These are phyloP conservation scores for Juncus effusus DNA, from an alignment of 176 grass and related monocot species.

Conservation along the genomic window DNA sequence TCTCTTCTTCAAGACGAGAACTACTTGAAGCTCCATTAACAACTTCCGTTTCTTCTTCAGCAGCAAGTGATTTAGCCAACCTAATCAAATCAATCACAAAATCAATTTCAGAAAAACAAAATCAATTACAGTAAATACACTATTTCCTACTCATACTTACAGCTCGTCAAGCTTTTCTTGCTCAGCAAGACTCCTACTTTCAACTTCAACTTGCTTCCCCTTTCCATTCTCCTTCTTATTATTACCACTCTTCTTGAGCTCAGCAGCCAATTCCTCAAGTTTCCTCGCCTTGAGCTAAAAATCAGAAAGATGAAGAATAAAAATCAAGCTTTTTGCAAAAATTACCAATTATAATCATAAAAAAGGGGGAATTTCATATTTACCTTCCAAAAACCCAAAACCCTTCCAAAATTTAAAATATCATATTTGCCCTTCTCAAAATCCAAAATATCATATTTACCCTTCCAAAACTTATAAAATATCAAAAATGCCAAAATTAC, in stretches of 20 bases:
- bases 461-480: too few species aligned
- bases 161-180: conserved; percentile 86
- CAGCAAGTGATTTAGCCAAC: conserved; percentile 81
- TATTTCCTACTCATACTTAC: conserved; percentile 36
- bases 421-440: too few species aligned
- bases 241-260: conserved; percentile 39
- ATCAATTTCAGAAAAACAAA: neutral
- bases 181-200: conserved; percentile 17
- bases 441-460: too few species aligned
- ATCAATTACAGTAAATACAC: conserved; percentile 11
- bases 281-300: conserved; percentile 82
- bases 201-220: conserved; percentile 48
- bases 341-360: neutral
- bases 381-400: too few species aligned
- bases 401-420: too few species aligned
- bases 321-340: neutral
- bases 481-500: too few species aligned
- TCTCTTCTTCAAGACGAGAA: conserved; percentile 37
- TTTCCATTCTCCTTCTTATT: conserved; percentile 34
- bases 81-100: conserved; percentile 27
- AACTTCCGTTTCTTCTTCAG: conserved; percentile 59
- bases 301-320: neutral
- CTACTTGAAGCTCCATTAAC: conserved; percentile 33
- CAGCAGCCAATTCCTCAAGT: conserved; percentile 81
- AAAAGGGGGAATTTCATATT: too few species aligned